A percentile compares a stretch with the other conserved stretches of the same genome.
Evolutionary conservation across 2,329 filamentous ascomycete genomes (phyloP).

Genomic region (Venturia pyrina): DNA sequence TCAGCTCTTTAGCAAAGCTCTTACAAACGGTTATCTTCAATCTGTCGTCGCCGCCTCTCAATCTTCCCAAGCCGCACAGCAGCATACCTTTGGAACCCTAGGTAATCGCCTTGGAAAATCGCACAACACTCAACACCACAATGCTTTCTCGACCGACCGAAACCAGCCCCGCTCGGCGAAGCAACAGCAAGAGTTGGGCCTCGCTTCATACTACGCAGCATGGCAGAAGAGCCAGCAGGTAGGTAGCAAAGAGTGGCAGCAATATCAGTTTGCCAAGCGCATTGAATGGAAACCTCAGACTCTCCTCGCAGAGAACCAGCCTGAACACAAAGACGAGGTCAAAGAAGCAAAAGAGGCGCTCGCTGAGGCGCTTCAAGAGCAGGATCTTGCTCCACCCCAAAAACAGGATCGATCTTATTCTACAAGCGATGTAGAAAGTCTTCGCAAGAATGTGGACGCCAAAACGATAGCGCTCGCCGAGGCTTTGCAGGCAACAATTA

Average conservation of each 20-base stretch:
- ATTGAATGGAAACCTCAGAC: constrained; percentile 72
- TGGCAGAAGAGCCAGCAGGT: constrained; percentile 68
- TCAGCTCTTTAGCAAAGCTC: constrained; percentile 92
- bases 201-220: constrained; percentile 88
- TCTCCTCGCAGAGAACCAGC: constrained; percentile 24
- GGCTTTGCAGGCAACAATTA: constrained; percentile 45
- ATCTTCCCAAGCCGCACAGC: constrained; percentile 62
- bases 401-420: constrained; percentile 40
- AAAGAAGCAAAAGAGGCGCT: constrained; percentile 18
- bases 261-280: constrained; percentile 78
- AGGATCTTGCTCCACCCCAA: constrained; percentile 13
- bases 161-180: constrained; percentile 19
- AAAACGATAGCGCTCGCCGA: constrained; percentile 36
- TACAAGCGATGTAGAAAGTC: constrained; percentile 49
- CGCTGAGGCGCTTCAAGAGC: background rate
- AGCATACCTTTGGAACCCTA: constrained; percentile 33
- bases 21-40: constrained; percentile 96
- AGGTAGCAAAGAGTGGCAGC: constrained; percentile 76
- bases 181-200: constrained; percentile 26
- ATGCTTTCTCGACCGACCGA: constrained; percentile 59
- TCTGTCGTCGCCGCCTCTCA: constrained; percentile 93
- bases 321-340: constrained; percentile 25
- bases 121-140: constrained; percentile 54
- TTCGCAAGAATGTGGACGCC: constrained; percentile 43
- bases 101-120: constrained; percentile 34